Evolutionary conservation across 2,329 filamentous ascomycete genomes (phyloP).

Genomic region (Diaporthe vaccinii): DNA sequence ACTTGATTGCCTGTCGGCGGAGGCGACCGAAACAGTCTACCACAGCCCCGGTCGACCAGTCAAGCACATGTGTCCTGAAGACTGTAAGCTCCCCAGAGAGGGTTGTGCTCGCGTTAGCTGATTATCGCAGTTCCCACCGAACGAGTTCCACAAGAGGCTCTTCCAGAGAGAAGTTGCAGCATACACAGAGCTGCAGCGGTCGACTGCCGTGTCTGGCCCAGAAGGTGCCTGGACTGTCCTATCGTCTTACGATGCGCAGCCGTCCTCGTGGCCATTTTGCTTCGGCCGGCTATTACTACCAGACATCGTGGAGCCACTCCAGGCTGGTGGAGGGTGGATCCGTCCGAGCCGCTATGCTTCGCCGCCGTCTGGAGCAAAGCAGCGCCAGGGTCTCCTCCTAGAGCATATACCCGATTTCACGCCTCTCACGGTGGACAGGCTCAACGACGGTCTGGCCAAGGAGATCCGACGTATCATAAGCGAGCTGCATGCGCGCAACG

Average conservation of each 20-base stretch:
- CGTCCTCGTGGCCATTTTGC: not conserved
- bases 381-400: not conserved
- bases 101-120: not conserved
- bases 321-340: not conserved
- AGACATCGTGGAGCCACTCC: not conserved
- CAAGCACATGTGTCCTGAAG: not conserved
- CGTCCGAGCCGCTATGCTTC: not conserved
- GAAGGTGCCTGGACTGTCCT: not conserved
- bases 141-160: not conserved
- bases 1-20: not conserved
- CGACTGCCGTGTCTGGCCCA: not conserved
- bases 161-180: slow-evolving; percentile 1
- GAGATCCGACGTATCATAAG: not conserved
- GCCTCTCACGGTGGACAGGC: not conserved
- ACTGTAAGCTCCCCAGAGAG: not conserved
- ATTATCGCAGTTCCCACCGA: not conserved
- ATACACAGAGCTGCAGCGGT: not conserved
- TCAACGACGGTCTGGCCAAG: not conserved
- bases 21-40: not conserved
- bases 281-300: not conserved
- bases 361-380: not conserved
- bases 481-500: not conserved
- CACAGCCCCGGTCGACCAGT: not conserved
- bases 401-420: not conserved
- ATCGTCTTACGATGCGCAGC: not conserved